Evolutionary conservation across 805 yeast species (phyloP).

Genomic region (Pichia kluyveri): DNA sequence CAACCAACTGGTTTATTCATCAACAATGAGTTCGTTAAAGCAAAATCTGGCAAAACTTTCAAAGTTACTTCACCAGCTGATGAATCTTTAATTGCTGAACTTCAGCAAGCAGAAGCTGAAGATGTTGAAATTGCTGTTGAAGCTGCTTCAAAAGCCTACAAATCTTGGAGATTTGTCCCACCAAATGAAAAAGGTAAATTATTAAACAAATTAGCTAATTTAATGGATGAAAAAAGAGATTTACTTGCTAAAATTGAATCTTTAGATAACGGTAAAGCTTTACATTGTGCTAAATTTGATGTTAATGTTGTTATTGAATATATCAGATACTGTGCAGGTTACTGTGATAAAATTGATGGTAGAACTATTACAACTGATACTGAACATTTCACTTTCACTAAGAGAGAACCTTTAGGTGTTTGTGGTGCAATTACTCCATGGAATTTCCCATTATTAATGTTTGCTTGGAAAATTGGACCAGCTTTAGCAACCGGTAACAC

Average conservation of each 20-base stretch:
- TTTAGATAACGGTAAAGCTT: slow-evolving; percentile 70
- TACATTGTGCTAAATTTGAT: slow-evolving; percentile 58
- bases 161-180: slow-evolving; percentile 49
- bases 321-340: slow-evolving; percentile 65
- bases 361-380: slow-evolving; percentile 54
- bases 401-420: slow-evolving; percentile 70
- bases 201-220: slow-evolving; percentile 55
- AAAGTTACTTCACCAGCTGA: slow-evolving; percentile 43
- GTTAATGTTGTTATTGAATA: slow-evolving; percentile 55
- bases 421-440: slow-evolving; percentile 82
- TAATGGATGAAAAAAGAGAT: slow-evolving; percentile 56
- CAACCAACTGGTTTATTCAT: slow-evolving; percentile 56
- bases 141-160: slow-evolving; percentile 56
- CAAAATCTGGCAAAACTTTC: slow-evolving; percentile 43
- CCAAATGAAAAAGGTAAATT: slow-evolving; percentile 48
- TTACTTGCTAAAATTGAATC: slow-evolving; percentile 61
- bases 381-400: slow-evolving; percentile 54
- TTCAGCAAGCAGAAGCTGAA: slow-evolving; percentile 45
- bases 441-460: slow-evolving; percentile 78
- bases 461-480: slow-evolving; percentile 74
- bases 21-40: slow-evolving; percentile 45
- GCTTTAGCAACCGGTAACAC: slow-evolving; percentile 74
- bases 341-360: slow-evolving; percentile 63
- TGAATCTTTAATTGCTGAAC: slow-evolving; percentile 41
- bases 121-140: slow-evolving; percentile 66